Base-by-base conservation (phyloP, 331 rosid species). In the Malus hybrid region DNA sequence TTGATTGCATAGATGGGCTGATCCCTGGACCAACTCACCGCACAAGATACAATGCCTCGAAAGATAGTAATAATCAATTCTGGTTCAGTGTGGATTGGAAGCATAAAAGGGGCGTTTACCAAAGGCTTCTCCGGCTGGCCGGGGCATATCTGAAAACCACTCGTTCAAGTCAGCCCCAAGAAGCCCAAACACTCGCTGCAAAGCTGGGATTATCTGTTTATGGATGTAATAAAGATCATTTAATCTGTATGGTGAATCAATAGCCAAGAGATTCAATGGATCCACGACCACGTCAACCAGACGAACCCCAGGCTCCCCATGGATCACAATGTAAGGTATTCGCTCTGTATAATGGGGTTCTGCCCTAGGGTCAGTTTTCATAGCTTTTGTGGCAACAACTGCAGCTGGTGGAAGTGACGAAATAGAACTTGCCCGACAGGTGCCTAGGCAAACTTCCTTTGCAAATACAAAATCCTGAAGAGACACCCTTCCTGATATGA, bases 361-460 rank as follows among this genome's bases (percentile, higher is more conserved):
- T 34, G 97, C 96, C 84, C 98, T 89, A 28, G 88, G 97, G 78
- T 93, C 97, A 69, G 72, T 74, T 83, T 86, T 88, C 93, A 86
- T 91, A 26, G 97, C 98, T 85, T 93, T 93, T 18, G 88, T 81
- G 77, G 98, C 98, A 56, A 93, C 98, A 84, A 93, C 90, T 81
- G 98, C 98, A 29, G 96, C 96, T 16, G 98, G 98, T 80, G 97
- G 98, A 82, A 93, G 94, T 63, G 91, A 88, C 18, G 96, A 88
- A 63, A 83, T 48, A 26, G 68, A 79, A 86, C 90, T 89, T 20
- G 86, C 70, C 69, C 91, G 82, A 82, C 91, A 93, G 73, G 91
- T 88, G 74, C 98, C 98, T 68, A 91, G 68, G 72, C 97, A 91
- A 79, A 93, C 97, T 89, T 93, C 98, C 84, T 93, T 93, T 68